A percentile compares a stretch with the other conserved stretches of the same genome.
Conservation (phyloP, 768 basidiomycete species). For the Pulveroboletus sp. region DNA sequence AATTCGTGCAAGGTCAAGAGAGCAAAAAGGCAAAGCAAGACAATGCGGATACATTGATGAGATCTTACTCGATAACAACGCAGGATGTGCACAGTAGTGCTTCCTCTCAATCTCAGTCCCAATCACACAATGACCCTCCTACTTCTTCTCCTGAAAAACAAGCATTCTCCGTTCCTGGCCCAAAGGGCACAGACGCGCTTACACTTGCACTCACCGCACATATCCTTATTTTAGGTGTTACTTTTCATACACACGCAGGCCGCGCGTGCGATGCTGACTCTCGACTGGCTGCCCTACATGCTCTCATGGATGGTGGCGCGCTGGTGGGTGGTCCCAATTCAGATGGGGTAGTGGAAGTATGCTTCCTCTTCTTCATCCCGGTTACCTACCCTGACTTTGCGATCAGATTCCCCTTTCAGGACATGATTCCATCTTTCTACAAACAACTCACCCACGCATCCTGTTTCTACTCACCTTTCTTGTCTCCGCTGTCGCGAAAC, state of each 20-base stretch:
- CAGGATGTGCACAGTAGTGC: conserved; percentile 25
- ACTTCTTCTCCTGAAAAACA: conserved; percentile 2
- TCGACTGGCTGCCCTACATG: conserved; percentile 56
- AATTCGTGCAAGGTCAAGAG: neutral
- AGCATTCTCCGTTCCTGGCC: conserved; percentile 1
- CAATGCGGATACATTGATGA: conserved; percentile 12
- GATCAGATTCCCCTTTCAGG: conserved; percentile 28
- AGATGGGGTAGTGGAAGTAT: conserved; percentile 38
- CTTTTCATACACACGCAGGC: conserved; percentile 60
- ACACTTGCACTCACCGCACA: conserved; percentile 48
- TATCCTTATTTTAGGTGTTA: conserved; percentile 54
- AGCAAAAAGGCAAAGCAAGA: conserved; percentile 11
- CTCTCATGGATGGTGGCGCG: conserved; percentile 59
- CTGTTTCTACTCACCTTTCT: conserved; percentile 64
- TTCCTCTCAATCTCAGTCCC: conserved; percentile 21
- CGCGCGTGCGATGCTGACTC: conserved; percentile 42
- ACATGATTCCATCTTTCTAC: conserved; percentile 46
- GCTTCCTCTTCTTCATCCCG: conserved; percentile 17
- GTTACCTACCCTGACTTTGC: neutral
- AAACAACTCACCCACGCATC: conserved; percentile 63
- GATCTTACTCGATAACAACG: conserved; percentile 28
- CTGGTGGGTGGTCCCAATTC: conserved; percentile 33
- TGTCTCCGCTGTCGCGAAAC: conserved; percentile 59
- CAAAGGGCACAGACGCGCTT: conserved; percentile 27
- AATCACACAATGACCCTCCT: conserved; percentile 2